Conservation (phyloP, 257 asterid species). For the Nicotiana benthamiana region DNA sequence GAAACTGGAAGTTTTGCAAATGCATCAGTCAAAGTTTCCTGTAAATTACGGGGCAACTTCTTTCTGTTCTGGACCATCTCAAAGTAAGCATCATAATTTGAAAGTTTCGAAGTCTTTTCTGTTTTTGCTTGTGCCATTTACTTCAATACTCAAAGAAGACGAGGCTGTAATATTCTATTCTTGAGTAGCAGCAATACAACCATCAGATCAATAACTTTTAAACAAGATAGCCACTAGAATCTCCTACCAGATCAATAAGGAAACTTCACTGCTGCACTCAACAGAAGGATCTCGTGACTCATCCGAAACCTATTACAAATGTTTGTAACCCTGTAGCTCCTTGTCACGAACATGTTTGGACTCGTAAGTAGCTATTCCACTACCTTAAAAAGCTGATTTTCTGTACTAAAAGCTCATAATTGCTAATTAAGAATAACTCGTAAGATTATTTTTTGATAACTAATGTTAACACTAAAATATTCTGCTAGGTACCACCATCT, state of each 20-base stretch:
- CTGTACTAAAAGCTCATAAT: not conserved
- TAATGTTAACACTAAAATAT: not conserved
- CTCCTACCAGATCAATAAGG: not conserved
- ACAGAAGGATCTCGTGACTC: not conserved
- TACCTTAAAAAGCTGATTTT: not conserved
- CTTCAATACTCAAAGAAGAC: not conserved
- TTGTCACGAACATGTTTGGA: not conserved
- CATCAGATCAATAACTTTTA: not conserved
- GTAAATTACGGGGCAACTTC: conserved; percentile 46
- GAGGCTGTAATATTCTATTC: not conserved
- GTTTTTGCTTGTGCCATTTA: conserved; percentile 37
- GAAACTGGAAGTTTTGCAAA: conserved; percentile 66
- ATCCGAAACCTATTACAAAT: not conserved
- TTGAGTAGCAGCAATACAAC: not conserved
- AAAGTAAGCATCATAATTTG: conserved; percentile 68
- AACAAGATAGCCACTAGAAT: not conserved
- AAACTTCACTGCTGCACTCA: not conserved
- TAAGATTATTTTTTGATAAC: not conserved
- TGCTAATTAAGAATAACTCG: not conserved
- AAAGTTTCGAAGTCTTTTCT: conserved; percentile 8
- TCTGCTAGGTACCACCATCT: not conserved
- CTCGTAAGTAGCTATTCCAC: not conserved
- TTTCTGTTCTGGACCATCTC: conserved; percentile 61
- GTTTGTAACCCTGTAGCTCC: not conserved
- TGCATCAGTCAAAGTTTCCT: conserved; percentile 58